Evolutionary conservation across 805 yeast species (phyloP), one percentile per base, ranked within the genome.

Genomic region (Metschnikowia peoriensis): DNA sequence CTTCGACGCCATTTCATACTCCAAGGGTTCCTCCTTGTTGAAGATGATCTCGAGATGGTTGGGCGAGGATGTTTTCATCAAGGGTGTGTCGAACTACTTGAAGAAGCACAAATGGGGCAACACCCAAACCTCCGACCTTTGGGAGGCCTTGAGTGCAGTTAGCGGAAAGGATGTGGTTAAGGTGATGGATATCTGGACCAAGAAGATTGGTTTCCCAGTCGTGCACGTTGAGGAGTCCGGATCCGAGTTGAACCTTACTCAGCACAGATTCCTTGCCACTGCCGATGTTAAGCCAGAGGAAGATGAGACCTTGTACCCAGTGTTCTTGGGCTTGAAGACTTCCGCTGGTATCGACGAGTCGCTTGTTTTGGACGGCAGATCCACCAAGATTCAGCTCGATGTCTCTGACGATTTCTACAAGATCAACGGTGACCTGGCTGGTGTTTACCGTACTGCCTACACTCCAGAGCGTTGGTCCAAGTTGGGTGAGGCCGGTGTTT

Each of bases 111-210:
- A 83, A 61, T 88, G 85, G 76, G 86, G 89, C 41, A 88, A 88
- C 70, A 88, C 96, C 38, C 72, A 80, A 58, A 88, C 96, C 39
- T 77, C 82, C 44, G 93, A 88, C 65, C 76, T 88, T 62, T 88
- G 96, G 96, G 80, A 77, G 58, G 83, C 91, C 35, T 75, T 88
- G 54, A 71, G 85, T 43, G 84, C 81, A 29, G 90, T 81, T 29
- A 79, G 87, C 50, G 92, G 92, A 28, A 76, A 86, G 62, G 86
- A 88, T 62, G 92, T 88, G 44, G 82, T 80, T 51, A 69, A 73
- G 52, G 87, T 85, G 40, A 88, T 88, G 94, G 83, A 83, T 62
- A 80, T 82, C 54, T 88, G 96, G 96, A 88, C 91, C 52, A 82
- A 83, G 62, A 81, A 85, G 63, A 81, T 86, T 54, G 96, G 96